Percentiles rank a stretch among this genome's conserved stretches.
phyloP scores from a whole-genome alignment of 495 filamentous ascomycete species.

The Emericellopsis terricola region DNA sequence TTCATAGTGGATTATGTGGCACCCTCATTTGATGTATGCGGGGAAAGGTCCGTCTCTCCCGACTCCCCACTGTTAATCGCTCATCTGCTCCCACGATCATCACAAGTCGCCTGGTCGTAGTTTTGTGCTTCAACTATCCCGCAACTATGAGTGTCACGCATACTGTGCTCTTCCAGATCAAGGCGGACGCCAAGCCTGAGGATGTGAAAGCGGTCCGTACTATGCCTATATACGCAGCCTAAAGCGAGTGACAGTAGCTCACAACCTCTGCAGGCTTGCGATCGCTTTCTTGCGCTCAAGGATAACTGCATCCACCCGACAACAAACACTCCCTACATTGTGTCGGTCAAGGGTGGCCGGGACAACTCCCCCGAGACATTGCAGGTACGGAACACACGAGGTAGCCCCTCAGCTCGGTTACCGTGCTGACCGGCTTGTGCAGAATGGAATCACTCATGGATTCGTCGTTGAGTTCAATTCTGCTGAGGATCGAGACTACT shows the following conservation, averaged over 20 bases:
- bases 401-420: not conserved
- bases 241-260: not conserved
- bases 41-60: too few relatives aligned
- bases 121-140: too few relatives aligned
- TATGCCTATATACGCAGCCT: not conserved
- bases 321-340: constrained; percentile 37
- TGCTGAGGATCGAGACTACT: constrained; percentile 37
- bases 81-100: too few relatives aligned
- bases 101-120: too few relatives aligned
- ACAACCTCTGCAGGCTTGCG: constrained; percentile 9
- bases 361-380: constrained; percentile 48
- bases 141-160: constrained; percentile 35
- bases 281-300: constrained; percentile 16
- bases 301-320: constrained; percentile 29
- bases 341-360: constrained; percentile 34
- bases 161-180: constrained; percentile 45
- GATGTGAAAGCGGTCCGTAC: constrained; percentile 31
- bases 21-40: too few relatives aligned
- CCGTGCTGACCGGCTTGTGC: not conserved
- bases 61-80: too few relatives aligned
- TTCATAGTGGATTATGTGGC: too few relatives aligned
- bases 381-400: constrained; percentile 26
- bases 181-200: constrained; percentile 18
- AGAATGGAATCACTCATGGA: constrained; percentile 39
- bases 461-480: constrained; percentile 46